A percentile compares a stretch with the other conserved stretches of the same genome.
phyloP scores from a whole-genome alignment of 352 stramenopile genomes.

The Phytopythium boreale region DNA sequence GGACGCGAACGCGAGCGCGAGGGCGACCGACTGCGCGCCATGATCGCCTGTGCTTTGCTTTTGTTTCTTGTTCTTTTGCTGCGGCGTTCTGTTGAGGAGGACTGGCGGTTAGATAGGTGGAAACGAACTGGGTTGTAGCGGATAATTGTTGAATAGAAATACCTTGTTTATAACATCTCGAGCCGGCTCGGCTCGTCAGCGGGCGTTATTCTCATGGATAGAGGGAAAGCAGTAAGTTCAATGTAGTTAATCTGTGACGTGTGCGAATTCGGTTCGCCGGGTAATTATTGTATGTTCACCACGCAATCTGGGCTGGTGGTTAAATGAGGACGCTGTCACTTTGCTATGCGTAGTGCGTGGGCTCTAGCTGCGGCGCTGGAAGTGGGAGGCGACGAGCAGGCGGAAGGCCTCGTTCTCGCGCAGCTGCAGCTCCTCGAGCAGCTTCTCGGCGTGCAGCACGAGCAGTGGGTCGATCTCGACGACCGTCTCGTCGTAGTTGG shows the following conservation, averaged over 20 bases:
- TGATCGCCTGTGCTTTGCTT: neutral
- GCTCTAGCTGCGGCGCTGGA: slow-evolving; percentile 11
- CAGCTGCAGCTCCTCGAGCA: slow-evolving; percentile 37
- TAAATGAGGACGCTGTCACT: neutral
- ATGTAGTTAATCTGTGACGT: neutral
- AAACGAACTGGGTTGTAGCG: neutral
- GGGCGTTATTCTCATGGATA: too few species aligned
- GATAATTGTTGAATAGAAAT: neutral
- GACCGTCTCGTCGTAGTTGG: slow-evolving; percentile 72
- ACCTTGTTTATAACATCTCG: too few species aligned
- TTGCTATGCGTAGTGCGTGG: neutral
- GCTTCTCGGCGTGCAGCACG: slow-evolving; percentile 42
- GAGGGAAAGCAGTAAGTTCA: neutral
- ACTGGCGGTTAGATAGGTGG: neutral
- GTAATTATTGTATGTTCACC: neutral
- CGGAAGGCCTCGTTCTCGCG: slow-evolving; percentile 62
- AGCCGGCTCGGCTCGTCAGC: too few species aligned
- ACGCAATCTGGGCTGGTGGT: neutral
- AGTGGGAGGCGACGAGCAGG: slow-evolving; percentile 41
- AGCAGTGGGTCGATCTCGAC: slow-evolving; percentile 36
- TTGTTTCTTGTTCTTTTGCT: neutral
- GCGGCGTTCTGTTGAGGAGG: neutral
- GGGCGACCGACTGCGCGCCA: slow-evolving; percentile 29
- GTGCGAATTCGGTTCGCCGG: neutral
- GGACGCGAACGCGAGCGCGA: slow-evolving; percentile 27